phyloP scores from a whole-genome alignment of 1,284 basidiomycete genomes.

The Microbotryum saponariae region DNA sequence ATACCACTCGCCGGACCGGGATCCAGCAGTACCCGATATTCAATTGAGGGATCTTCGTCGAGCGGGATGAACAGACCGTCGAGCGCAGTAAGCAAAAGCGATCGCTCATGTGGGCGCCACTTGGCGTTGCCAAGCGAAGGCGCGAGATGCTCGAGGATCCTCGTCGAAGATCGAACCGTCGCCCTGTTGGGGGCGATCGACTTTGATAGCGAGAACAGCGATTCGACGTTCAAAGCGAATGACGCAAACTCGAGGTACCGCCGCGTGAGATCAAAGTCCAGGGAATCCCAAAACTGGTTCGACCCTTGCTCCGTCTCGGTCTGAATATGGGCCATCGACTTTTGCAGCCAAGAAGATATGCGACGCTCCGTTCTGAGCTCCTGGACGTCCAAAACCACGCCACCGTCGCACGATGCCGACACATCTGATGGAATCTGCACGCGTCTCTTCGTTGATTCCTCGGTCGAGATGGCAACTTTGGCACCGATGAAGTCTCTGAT shows the following conservation, averaged over 20 bases:
- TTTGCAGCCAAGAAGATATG: no score
- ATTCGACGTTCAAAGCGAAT: constrained; percentile 59
- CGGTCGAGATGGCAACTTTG: constrained; percentile 41
- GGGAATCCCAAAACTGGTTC: constrained; percentile 23
- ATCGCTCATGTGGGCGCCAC: constrained; percentile 49
- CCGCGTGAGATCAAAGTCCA: constrained; percentile 56
- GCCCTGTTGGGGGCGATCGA: constrained; percentile 49
- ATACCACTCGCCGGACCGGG: constrained; percentile 63
- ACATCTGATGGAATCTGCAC: neutral
- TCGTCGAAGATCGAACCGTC: constrained; percentile 57
- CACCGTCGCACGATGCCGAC: neutral
- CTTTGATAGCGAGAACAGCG: constrained; percentile 57
- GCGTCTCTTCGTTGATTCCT: neutral
- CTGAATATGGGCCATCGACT: no score
- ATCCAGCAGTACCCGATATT: constrained; percentile 49
- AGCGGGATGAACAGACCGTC: constrained; percentile 50
- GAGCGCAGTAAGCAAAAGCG: constrained; percentile 56
- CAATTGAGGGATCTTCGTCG: constrained; percentile 37
- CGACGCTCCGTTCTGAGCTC: no score
- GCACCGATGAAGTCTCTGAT: constrained; percentile 64
- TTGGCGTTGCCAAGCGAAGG: constrained; percentile 32
- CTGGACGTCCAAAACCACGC: neutral
- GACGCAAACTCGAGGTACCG: constrained; percentile 61
- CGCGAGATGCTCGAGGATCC: constrained; percentile 44
- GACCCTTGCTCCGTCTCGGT: constrained; percentile 44